A percentile compares a stretch with the other conserved stretches of the same genome.
Conservation (phyloP, 495 filamentous ascomycete genomes). For the Neurospora sp. region DNA sequence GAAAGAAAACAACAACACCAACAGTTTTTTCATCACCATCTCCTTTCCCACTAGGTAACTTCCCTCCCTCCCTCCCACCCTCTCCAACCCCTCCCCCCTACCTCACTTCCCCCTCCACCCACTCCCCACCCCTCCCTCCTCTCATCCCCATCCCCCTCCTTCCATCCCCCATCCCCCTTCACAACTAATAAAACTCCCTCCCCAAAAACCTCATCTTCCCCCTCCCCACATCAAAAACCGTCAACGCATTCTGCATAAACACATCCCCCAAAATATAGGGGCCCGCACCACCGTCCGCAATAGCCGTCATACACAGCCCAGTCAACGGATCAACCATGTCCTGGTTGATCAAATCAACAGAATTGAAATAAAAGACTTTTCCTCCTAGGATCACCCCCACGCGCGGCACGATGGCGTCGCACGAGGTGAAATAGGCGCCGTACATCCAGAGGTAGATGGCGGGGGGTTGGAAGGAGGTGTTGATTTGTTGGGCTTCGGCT, state of each 20-base stretch:
- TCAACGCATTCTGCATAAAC: conserved; percentile 55
- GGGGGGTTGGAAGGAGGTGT: conserved; percentile 42
- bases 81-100: too few species aligned
- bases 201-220: conserved; percentile 41
- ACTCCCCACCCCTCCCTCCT: too few species aligned
- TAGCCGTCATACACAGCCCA: conserved; percentile 37
- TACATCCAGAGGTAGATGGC: conserved; percentile 34
- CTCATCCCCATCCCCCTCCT: too few species aligned
- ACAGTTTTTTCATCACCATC: too few species aligned
- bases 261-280: conserved; percentile 49
- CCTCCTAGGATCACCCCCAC: conserved; percentile 42
- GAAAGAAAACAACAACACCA: background rate
- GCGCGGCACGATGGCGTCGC: conserved; percentile 42
- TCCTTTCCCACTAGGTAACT: too few species aligned
- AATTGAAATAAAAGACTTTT: conserved; percentile 42
- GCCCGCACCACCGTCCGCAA: conserved; percentile 30
- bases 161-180: background rate
- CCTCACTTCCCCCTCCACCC: too few species aligned
- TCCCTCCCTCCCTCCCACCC: background rate
- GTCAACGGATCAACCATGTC: conserved; percentile 28
- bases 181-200: conserved; percentile 12
- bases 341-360: conserved; percentile 42
- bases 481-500: conserved; percentile 34
- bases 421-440: conserved; percentile 44
- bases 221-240: conserved; percentile 50